Evolutionary conservation across 768 basidiomycete species (phyloP), one percentile per base, ranked within the genome.

Genomic region (Amanita pallidorosea): DNA sequence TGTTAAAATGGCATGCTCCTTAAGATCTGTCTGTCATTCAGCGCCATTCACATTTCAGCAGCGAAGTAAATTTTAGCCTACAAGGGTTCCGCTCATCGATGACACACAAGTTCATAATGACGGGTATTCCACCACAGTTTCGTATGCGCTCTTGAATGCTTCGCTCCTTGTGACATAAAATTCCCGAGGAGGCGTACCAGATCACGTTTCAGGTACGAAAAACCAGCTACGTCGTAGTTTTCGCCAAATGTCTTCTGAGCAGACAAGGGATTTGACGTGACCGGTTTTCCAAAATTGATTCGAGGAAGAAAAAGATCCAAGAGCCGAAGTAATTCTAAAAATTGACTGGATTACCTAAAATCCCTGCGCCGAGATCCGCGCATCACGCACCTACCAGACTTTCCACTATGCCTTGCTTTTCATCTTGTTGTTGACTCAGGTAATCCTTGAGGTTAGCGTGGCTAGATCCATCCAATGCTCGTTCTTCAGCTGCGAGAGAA

Each of bases 1-100:
- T 17, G 90, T 76, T 56, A 96, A 83, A 37, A 97, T 78, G 2
- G 93, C 91, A 61, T 96, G 89, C 67, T 97, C 94, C 17, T 91
- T 83, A 43, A 98, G 69, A 66, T 90, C 94, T 92, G 60, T 18
- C 4, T 22, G 41, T 54, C 40, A 56, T 47, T 45, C 40, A 49
- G 23, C n/a, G n/a, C 49, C 40, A 17, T 37, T 9, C 51, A 45
- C 22, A 1, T n/a, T n/a, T 29, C 29, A 9, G 27, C 40, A 54
- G 52, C 42, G 49, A 53, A 48, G 9, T 49, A 53, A 48, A 38
- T 59, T n/a, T 45, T 46, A 52, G 80, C 92, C 67, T 63, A 95
- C 93, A 93, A 35, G 93, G 93, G 65, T 94, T 96, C 52, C 84
- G 70, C 58, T 93, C 92, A 62, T 97, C 93, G 23, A 91, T 71